phyloP scores from a whole-genome alignment of 371 early-diverging fungal genomes.

The Dinochytrium kinnereticum region DNA sequence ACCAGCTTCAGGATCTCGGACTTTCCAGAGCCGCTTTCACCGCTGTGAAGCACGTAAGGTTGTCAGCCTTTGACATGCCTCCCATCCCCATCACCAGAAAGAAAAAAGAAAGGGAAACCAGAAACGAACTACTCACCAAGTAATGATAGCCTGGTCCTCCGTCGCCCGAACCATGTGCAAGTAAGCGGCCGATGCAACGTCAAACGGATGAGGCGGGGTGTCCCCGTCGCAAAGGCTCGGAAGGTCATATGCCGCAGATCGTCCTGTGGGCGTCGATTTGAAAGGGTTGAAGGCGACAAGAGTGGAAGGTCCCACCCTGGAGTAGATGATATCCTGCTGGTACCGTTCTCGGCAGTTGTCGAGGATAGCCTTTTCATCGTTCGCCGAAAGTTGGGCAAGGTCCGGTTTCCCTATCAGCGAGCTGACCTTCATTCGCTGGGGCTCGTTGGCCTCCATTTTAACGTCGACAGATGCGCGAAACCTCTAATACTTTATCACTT shows the following conservation, averaged over 20 bases:
- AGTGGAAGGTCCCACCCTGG: slow-evolving; percentile 28
- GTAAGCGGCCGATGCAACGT: slow-evolving; percentile 82
- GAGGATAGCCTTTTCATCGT: slow-evolving; percentile 20
- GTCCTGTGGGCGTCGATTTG: slow-evolving; percentile 1
- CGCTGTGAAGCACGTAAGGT: slow-evolving; percentile 17
- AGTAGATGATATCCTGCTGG: slow-evolving; percentile 27
- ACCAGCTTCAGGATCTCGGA: slow-evolving; percentile 42
- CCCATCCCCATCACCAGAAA: too few species aligned
- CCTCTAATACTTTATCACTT: too few species aligned
- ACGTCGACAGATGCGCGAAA: neutral
- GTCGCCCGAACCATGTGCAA: slow-evolving; percentile 65
- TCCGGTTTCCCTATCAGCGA: slow-evolving; percentile 17
- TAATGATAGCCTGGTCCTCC: slow-evolving; percentile 65
- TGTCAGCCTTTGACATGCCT: neutral
- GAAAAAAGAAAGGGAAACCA: neutral
- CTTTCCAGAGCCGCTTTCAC: slow-evolving; percentile 47
- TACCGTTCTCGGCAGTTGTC: slow-evolving; percentile 27
- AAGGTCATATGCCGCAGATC: slow-evolving; percentile 19
- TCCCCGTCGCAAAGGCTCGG: slow-evolving; percentile 23
- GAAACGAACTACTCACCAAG: slow-evolving; percentile 32
- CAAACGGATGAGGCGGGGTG: slow-evolving; percentile 82
- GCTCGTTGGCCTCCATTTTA: neutral
- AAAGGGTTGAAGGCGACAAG: slow-evolving; percentile 37
- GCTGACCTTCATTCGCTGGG: slow-evolving; percentile 7
- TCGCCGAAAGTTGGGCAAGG: neutral